phyloP scores from a whole-genome alignment of 768 basidiomycete species.

The Lactifluus subvellereus region DNA sequence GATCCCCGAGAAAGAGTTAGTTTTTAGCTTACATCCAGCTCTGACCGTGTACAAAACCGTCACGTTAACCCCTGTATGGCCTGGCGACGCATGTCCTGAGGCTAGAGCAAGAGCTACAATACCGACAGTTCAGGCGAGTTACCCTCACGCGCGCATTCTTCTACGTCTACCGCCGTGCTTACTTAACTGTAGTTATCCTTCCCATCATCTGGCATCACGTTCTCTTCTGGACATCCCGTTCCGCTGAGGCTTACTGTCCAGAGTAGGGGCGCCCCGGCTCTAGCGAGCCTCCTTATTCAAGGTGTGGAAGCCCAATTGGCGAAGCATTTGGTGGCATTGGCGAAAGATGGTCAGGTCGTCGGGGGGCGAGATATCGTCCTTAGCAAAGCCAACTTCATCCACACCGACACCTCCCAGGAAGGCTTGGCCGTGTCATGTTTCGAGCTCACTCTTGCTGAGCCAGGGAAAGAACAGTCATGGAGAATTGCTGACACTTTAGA shows the following conservation, averaged over 20 bases:
- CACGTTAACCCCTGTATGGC: slow-evolving; percentile 26
- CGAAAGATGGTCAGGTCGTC: slow-evolving; percentile 26
- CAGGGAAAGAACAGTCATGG: slow-evolving; percentile 38
- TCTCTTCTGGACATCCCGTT: slow-evolving; percentile 38
- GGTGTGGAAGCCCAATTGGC: slow-evolving; percentile 35
- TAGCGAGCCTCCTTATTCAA: slow-evolving; percentile 34
- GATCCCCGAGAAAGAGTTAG: slow-evolving; percentile 32
- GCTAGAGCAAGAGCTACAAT: slow-evolving; percentile 11
- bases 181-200: slow-evolving; percentile 34
- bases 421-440: slow-evolving; percentile 34
- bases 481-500: slow-evolving; percentile 30
- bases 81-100: slow-evolving; percentile 6
- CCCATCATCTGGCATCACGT: slow-evolving; percentile 34
- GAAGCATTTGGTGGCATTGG: slow-evolving; percentile 33
- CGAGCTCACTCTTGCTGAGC: slow-evolving; percentile 34
- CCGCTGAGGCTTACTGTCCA: slow-evolving; percentile 36
- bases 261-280: slow-evolving; percentile 35
- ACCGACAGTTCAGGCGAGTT: slow-evolving; percentile 30
- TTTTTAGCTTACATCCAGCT: slow-evolving; percentile 23
- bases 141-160: not conserved
- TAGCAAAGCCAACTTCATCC: slow-evolving; percentile 24
- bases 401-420: slow-evolving; percentile 33
- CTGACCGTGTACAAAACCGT: slow-evolving; percentile 31
- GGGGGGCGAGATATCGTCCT: slow-evolving; percentile 30
- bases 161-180: not conserved